Conservation (phyloP, 2,329 filamentous ascomycete species). For the Colletotrichum falcatum region DNA sequence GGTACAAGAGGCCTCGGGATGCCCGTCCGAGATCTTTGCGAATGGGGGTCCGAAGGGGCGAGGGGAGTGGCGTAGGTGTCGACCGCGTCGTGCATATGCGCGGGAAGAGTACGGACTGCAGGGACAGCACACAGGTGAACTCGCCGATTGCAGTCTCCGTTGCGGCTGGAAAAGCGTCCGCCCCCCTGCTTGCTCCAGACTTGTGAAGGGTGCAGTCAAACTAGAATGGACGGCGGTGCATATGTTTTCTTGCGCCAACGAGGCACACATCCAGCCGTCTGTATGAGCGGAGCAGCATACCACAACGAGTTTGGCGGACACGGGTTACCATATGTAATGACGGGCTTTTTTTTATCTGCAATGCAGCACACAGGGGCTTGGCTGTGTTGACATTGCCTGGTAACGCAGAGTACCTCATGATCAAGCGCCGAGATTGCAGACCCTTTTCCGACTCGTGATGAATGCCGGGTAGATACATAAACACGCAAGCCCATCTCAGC, state of each 20-base stretch:
- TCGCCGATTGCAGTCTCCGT: neutral
- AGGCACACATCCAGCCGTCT: too few species aligned
- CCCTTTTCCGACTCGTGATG: too few species aligned
- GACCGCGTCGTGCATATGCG: neutral
- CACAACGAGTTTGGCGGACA: neutral
- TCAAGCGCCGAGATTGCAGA: neutral
- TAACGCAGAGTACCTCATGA: neutral
- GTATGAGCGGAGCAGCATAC: too few species aligned
- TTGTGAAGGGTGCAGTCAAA: too few species aligned
- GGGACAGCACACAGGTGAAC: neutral
- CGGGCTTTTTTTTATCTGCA: too few species aligned
- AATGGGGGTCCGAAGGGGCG: neutral
- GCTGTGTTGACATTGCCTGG: neutral
- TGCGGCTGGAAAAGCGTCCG: neutral
- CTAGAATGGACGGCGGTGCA: neutral
- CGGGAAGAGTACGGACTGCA: neutral
- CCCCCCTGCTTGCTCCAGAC: too few species aligned
- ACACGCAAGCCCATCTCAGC: too few species aligned
- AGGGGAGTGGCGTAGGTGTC: too few species aligned
- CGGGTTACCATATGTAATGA: too few species aligned
- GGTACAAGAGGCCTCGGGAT: neutral
- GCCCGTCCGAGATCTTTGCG: neutral
- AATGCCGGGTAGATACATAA: neutral
- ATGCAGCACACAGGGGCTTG: too few species aligned
- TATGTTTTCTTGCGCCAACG: neutral